Evolutionary conservation across 176 grass and related monocot species (phyloP).

Genomic region (Carex myosuroides): DNA sequence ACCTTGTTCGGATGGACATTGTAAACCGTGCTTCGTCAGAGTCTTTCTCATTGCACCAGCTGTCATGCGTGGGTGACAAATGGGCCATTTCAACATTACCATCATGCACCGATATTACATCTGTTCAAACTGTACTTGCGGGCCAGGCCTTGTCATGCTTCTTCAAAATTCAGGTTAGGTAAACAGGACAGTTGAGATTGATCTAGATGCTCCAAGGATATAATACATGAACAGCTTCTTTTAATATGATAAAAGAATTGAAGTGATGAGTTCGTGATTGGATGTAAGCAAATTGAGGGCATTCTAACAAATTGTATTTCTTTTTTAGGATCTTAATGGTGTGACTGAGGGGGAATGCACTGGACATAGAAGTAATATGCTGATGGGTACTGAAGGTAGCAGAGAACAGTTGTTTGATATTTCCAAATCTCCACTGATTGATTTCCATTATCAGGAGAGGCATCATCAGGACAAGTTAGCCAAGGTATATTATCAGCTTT

Average conservation of each 20-base stretch:
- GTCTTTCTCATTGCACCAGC: slow-evolving; percentile 57
- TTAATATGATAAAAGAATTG: neutral
- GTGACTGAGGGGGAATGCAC: slow-evolving; percentile 29
- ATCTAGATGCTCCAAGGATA: neutral
- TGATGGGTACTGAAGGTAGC: slow-evolving; percentile 35
- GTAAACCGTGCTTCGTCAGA: slow-evolving; percentile 58
- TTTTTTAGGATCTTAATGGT: slow-evolving; percentile 58
- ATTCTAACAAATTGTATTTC: neutral
- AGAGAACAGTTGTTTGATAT: slow-evolving; percentile 46
- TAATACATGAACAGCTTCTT: neutral
- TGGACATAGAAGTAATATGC: slow-evolving; percentile 42
- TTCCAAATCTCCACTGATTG: slow-evolving; percentile 56
- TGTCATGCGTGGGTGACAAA: slow-evolving; percentile 69
- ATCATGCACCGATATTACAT: slow-evolving; percentile 41
- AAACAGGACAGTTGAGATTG: neutral
- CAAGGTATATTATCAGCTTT: slow-evolving; percentile 43
- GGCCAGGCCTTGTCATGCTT: slow-evolving; percentile 73
- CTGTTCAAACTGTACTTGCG: slow-evolving; percentile 50
- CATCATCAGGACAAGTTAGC: slow-evolving; percentile 57
- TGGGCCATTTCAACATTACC: slow-evolving; percentile 68
- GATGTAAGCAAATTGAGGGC: neutral
- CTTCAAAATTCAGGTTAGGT: slow-evolving; percentile 93
- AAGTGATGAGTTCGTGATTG: neutral
- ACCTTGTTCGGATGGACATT: slow-evolving; percentile 81
- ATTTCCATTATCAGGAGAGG: slow-evolving; percentile 90